Evolutionary conservation across 768 basidiomycete genomes (phyloP), one percentile per base, ranked within the genome.

Genomic region (Heimioporus sp.): DNA sequence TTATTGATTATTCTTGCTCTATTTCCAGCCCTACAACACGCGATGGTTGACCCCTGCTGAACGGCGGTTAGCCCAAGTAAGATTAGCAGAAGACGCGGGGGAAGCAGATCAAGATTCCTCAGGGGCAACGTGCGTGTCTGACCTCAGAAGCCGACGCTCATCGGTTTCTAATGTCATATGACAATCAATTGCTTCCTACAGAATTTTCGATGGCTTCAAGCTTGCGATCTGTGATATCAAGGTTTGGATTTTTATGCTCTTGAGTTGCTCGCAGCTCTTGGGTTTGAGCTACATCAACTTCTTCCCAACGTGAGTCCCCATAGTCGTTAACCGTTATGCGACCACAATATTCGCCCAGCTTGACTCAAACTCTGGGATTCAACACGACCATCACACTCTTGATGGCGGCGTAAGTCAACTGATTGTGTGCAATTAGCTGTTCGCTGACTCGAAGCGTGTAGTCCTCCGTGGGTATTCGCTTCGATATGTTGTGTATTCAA

Each of bases 51-150:
- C 72, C 12, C 61, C 73, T 0, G 65, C 70, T 10, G 78, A 86
- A 52, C 72, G 74, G n/a, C 76, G 74, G 28, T 72, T 87, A 17
- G 85, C 85, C 3, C 83, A 84, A 64, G 78, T 77, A 13, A 80
- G 85, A 13, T 77, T 86, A 12, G 80, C 84, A 0, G 85, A 86
- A 58, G 84, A 86, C 59, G 81, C 80, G 8, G 83, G 83, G 2
- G 83, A 85, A 68, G 83, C 83, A 0, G 85, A 86, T 57, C 67
- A 76, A 57, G 85, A 87, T 56, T 77, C 76, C n/a, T 62, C 63
- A 0, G 67, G 75, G 28, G 83, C 81, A 48, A 80, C 84, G 85
- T 85, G 60, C 35, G 81, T 71, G 11, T 38, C 36, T 30, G 30
- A 12, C 15, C n/a, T 13, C 31, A 19, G 28, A 8, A 17, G 13